phyloP scores from a whole-genome alignment of 257 asterid genomes.

The Gentiana dahurica region DNA sequence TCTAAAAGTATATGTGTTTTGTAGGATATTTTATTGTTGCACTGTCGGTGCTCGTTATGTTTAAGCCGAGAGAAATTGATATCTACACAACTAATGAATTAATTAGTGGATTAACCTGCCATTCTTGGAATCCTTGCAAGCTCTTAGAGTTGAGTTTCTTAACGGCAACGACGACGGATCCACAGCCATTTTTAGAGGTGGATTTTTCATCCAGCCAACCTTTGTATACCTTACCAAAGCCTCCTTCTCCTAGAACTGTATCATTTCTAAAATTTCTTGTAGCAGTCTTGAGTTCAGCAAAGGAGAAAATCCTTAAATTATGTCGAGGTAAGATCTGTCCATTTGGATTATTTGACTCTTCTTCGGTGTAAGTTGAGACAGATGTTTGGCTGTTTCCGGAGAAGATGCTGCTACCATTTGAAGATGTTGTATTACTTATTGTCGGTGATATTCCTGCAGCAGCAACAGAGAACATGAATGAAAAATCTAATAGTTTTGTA shows the following conservation, averaged over 20 bases:
- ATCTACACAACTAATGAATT: neutral
- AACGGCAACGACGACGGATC: conserved; percentile 35
- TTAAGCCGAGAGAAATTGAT: no score
- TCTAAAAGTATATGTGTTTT: no score
- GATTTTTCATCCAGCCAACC: conserved; percentile 79
- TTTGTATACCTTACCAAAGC: conserved; percentile 88
- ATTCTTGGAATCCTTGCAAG: conserved; percentile 64
- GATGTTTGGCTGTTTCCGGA: conserved; percentile 27
- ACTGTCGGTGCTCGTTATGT: no score
- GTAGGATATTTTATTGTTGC: no score
- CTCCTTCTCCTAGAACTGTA: conserved; percentile 83
- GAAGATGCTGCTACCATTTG: conserved; percentile 15
- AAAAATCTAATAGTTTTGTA: no score
- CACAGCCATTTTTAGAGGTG: conserved; percentile 16
- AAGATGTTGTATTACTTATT: conserved; percentile 13
- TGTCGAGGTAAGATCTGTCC: conserved; percentile 49
- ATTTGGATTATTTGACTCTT: conserved; percentile 3
- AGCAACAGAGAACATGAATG: no score
- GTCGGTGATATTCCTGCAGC: conserved; percentile 28
- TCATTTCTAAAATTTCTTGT: conserved; percentile 66
- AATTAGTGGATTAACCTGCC: conserved; percentile 41
- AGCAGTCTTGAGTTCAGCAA: conserved; percentile 52
- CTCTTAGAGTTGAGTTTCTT: conserved; percentile 68
- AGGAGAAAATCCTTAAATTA: conserved; percentile 47
- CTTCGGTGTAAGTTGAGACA: conserved; percentile 19